Evolutionary conservation across 257 asterid genomes (phyloP).

Genomic region (Jaltomata sinuosa): DNA sequence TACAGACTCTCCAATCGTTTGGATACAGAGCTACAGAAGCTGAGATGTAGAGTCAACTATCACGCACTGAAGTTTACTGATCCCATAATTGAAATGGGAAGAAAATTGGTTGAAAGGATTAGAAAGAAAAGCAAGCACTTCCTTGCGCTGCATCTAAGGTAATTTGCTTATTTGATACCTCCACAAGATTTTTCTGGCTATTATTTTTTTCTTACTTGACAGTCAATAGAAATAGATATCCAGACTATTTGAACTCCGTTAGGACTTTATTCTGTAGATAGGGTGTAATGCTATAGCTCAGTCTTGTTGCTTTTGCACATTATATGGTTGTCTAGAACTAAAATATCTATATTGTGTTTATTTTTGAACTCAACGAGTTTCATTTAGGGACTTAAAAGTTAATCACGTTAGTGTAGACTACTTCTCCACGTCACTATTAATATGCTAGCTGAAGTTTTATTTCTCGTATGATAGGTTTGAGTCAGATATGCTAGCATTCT

Average conservation of each 20-base stretch:
- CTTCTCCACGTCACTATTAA: not conserved
- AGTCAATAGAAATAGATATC: not conserved
- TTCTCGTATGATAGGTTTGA: slow-evolving; percentile 38
- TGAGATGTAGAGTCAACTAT: slow-evolving; percentile 71
- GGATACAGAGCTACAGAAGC: slow-evolving; percentile 46
- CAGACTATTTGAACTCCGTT: not conserved
- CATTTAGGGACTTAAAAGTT: not conserved
- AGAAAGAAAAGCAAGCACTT: slow-evolving; percentile 45
- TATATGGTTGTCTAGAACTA: not conserved
- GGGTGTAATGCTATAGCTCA: not conserved
- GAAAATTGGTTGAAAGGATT: slow-evolving; percentile 45
- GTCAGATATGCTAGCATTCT: slow-evolving; percentile 81
- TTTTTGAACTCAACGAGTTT: not conserved
- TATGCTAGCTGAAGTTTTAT: not conserved
- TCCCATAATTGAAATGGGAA: slow-evolving; percentile 56
- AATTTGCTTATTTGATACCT: not conserved
- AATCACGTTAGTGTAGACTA: not conserved
- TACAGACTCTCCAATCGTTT: slow-evolving; percentile 62
- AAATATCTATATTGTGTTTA: not conserved
- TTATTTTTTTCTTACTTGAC: not conserved
- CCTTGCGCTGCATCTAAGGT: slow-evolving; percentile 70
- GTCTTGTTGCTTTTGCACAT: not conserved
- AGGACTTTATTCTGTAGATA: not conserved
- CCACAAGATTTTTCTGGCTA: not conserved
- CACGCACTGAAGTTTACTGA: slow-evolving; percentile 59